Conservation (phyloP, 257 asterid species). For the Fraxinus excelsior region DNA sequence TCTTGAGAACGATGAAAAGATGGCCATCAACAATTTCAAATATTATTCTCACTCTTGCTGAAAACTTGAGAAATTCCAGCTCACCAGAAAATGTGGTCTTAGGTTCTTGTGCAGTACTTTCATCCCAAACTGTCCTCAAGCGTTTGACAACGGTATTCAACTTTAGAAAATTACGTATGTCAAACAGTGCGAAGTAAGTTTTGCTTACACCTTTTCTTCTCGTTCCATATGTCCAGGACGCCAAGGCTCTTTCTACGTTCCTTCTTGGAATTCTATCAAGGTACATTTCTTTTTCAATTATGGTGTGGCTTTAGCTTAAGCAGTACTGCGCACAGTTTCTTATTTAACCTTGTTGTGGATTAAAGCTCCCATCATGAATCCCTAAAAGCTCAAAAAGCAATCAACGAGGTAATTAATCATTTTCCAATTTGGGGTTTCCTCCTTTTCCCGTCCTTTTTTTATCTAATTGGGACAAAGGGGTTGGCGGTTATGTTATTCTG, state of each 20-base stretch:
- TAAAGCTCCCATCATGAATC: conserved; percentile 95
- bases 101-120: conserved; percentile 95
- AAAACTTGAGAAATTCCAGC: conserved; percentile 62
- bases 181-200: conserved; percentile 27
- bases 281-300: conserved; percentile 38
- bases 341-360: conserved; percentile 26
- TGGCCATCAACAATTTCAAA: conserved; percentile 97
- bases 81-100: conserved; percentile 85
- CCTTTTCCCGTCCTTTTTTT: conserved; percentile 18
- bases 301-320: conserved; percentile 21
- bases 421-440: conserved; percentile 11
- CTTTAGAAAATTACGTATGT: conserved; percentile 9
- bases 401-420: conserved; percentile 72
- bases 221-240: conserved; percentile 59
- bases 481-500: conserved; percentile 2
- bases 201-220: conserved; percentile 31
- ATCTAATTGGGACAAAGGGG: neutral
- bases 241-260: conserved; percentile 84
- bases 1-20: conserved; percentile 87
- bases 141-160: conserved; percentile 75
- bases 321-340: neutral
- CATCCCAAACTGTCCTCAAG: conserved; percentile 88
- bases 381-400: conserved; percentile 95
- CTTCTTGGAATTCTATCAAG: conserved; percentile 91
- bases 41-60: conserved; percentile 70